Evolutionary conservation across 805 yeast species (phyloP).

Genomic region (Nakazawaea holstii): DNA sequence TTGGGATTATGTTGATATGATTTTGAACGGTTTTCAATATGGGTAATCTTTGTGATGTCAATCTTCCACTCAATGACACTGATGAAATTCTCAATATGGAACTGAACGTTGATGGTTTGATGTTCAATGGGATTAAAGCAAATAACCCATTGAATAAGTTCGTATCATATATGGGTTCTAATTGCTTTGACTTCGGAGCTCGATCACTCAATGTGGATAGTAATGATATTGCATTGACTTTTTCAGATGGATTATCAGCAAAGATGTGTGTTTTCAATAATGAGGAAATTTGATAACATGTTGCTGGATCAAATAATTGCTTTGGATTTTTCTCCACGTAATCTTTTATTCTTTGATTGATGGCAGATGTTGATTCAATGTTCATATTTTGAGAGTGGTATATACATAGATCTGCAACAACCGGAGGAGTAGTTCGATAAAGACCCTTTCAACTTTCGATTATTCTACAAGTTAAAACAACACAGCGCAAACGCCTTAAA

Average conservation of each 20-base stretch:
- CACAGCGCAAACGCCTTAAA: too few relatives aligned
- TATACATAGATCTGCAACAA: too few relatives aligned
- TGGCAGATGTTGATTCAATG: background rate
- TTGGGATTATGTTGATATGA: constrained; percentile 8
- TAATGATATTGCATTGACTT: constrained; percentile 47
- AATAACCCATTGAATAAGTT: constrained; percentile 34
- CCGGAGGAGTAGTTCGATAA: too few relatives aligned
- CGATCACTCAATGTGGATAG: constrained; percentile 46
- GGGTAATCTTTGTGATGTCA: constrained; percentile 14
- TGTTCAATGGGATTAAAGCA: constrained; percentile 33
- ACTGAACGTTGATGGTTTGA: constrained; percentile 39
- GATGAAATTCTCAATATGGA: constrained; percentile 35
- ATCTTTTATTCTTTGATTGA: constrained; percentile 6
- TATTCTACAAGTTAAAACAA: too few relatives aligned
- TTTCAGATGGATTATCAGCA: constrained; percentile 43
- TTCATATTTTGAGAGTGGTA: background rate
- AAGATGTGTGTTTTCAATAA: constrained; percentile 33
- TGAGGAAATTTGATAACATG: constrained; percentile 2
- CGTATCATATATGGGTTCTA: constrained; percentile 32
- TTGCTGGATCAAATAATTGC: background rate
- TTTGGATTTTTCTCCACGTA: constrained; percentile 7
- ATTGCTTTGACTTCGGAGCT: constrained; percentile 33
- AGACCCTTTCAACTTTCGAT: too few relatives aligned
- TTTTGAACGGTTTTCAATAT: constrained; percentile 3
- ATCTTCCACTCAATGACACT: constrained; percentile 17